Base-by-base conservation (phyloP, 1,284 basidiomycete species). In the Inonotus obliquus region DNA sequence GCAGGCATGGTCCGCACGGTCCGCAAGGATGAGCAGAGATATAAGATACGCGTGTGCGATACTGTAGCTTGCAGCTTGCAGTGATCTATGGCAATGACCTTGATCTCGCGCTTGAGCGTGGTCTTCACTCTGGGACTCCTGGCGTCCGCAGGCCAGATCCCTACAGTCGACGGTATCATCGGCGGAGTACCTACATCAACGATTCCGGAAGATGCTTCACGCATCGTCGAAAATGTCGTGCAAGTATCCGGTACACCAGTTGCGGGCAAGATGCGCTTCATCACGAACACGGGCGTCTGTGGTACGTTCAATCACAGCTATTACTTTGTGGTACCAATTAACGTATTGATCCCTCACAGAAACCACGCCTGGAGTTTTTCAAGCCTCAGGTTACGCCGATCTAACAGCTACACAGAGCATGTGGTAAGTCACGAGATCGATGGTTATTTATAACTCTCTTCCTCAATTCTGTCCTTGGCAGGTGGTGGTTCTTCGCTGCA, bases 401-500 rank as follows among this genome's bases (percentile, higher is more conserved):
- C 67, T 85, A 10, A 75, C 79, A 2, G 68, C 76, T 2, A 76
- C 75, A 27, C 71, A 84, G 67, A 85, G 83, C 67, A 74, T 86
- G 25, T 87, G 82, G 83, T 85, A 65, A 64, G 74, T 67, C 7
- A 51, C 45, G 27, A 56, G 7, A 39, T 29, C 9, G 11, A 23
- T 32, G 44, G 45, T 19, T 48, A 25, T 23, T 38, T 21, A 37
- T 60, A 54, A 47, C 13, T 17, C 65, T 65, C 47, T 14, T 37
- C 23, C n/a, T 62, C 68, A 44, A n/a, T 14, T 19, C 19, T 44
- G 19, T 44, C 19, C 10, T 54, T 57, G 41, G 47, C 63, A 85
- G 82, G 79, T 87, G 87, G 70, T 87, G 85, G 85, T 87, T 84
- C 72, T 88, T 88, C 65, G 84, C 76, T 39, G 79, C 86, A 1